Evolutionary conservation across 495 filamentous ascomycete genomes (phyloP).

Genomic region (Sabuloglossum arenarium): DNA sequence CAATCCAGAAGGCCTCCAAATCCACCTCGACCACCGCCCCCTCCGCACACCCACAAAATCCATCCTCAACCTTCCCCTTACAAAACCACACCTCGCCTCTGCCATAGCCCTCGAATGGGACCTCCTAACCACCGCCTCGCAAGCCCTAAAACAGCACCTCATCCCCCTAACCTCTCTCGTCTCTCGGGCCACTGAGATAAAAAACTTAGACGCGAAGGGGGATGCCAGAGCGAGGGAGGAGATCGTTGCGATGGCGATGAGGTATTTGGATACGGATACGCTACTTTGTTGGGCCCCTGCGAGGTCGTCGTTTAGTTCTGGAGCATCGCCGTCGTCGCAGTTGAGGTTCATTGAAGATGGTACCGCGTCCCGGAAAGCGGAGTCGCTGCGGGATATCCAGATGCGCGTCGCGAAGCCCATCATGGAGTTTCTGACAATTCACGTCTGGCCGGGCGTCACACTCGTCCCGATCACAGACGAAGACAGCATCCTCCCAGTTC

Average conservation of each 20-base stretch:
- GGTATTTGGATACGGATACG: slow-evolving; percentile 82
- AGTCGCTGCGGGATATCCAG: slow-evolving; percentile 55
- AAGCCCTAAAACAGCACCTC: slow-evolving; percentile 57
- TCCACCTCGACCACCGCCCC: slow-evolving; percentile 62
- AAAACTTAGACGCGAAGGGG: slow-evolving; percentile 36
- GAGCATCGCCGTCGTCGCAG: neutral
- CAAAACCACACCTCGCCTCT: slow-evolving; percentile 65
- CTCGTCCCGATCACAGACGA: slow-evolving; percentile 56
- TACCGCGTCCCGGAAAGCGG: slow-evolving; percentile 13
- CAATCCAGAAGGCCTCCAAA: slow-evolving; percentile 35
- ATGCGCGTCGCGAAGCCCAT: slow-evolving; percentile 40
- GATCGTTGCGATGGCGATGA: slow-evolving; percentile 47
- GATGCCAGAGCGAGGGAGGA: slow-evolving; percentile 25
- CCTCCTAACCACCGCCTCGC: slow-evolving; percentile 50
- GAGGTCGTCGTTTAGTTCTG: slow-evolving; percentile 8
- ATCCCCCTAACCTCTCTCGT: slow-evolving; percentile 79
- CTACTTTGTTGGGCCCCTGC: slow-evolving; percentile 81
- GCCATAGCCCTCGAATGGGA: slow-evolving; percentile 90
- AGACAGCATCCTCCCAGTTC: slow-evolving; percentile 45
- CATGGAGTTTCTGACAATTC: slow-evolving; percentile 41
- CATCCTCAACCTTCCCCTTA: slow-evolving; percentile 45
- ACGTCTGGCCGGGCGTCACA: slow-evolving; percentile 70
- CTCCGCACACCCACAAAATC: slow-evolving; percentile 55
- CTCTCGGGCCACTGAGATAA: slow-evolving; percentile 62
- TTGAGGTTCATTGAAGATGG: slow-evolving; percentile 20